Base-by-base conservation (phyloP, 129 eudicot genomes). In the Mikania micrantha region DNA sequence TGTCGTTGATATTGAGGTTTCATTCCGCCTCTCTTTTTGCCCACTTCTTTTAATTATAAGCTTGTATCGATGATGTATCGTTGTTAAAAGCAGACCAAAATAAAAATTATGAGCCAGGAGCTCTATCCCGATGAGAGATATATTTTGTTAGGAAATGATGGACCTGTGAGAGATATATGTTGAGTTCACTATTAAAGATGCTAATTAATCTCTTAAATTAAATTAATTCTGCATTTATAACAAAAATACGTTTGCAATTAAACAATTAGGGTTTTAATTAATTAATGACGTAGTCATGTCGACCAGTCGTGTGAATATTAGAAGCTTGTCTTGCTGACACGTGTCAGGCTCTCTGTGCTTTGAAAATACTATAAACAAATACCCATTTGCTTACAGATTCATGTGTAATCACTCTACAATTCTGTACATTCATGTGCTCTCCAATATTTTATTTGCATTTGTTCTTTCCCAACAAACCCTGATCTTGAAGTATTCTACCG, bases 361-460 rank as follows among this genome's bases (percentile, higher is more conserved):
- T 75, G 7, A 44, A 75, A 75, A 75, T 67, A 75, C 44, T 59
- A 76, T 76, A 76, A 76, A 76, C 47, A 68, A 76, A 76, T 69
- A 49, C 74, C 80, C 64, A 76, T 76, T 76, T 76, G 80, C 70
- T 32, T 66, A 74, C 79, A 66, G 17, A 31, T 66, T 74, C 61
- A 73, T 73, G 70, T 62, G 77, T 62, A 47, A 61, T 17, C 77
- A 50, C 54, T 50, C 70, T 21, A 35, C 62, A 59, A 17, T 50
- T 72, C 81, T 69, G 81, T 77, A 72, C 57, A 62, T 77, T 72
- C 82, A 78, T 78, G 83, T 74, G 76, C 70, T 48, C 76, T 69
- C 63, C 62, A 5, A 28, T 21, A 15, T 69, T 76, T 32, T 64
- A 66, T 56, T 11, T 7, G 0, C 64, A 28, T 71, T 76, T 38